Percentiles rank a stretch among this genome's conserved stretches.
phyloP scores from a whole-genome alignment of 2,329 filamentous ascomycete genomes.

The Hymenoscyphus linearis region DNA sequence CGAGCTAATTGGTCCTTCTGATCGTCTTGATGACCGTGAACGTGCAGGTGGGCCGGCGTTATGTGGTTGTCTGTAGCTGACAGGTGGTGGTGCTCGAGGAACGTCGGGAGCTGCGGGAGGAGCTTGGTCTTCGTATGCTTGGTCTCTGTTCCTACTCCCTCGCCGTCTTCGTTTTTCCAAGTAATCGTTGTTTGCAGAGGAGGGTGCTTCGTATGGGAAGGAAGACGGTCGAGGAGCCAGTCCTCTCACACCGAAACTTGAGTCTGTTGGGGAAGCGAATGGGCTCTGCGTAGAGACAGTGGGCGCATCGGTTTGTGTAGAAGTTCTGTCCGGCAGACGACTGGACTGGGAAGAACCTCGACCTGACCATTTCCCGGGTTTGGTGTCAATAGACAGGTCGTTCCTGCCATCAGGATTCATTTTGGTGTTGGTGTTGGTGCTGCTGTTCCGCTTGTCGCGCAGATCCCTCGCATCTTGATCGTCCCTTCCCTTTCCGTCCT shows the following conservation, averaged over 20 bases:
- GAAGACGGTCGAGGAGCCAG: constrained; percentile 57
- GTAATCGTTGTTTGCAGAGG: constrained; percentile 36
- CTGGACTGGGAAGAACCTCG: constrained; percentile 35
- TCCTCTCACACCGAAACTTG: constrained; percentile 46
- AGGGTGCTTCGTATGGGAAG: constrained; percentile 41
- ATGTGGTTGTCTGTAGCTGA: constrained; percentile 50
- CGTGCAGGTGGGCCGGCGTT: constrained; percentile 30
- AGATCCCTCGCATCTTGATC: constrained; percentile 2
- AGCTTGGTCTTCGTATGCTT: constrained; percentile 33
- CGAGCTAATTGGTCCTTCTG: constrained; percentile 24
- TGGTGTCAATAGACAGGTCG: constrained; percentile 23
- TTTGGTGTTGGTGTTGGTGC: neutral
- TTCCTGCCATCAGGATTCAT: constrained; percentile 13
- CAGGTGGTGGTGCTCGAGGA: constrained; percentile 50
- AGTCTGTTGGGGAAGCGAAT: constrained; percentile 48
- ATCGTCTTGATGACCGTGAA: constrained; percentile 28
- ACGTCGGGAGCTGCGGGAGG: constrained; percentile 55
- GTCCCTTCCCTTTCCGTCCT: constrained; percentile 16
- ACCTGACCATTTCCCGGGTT: constrained; percentile 13
- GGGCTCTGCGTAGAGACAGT: constrained; percentile 56
- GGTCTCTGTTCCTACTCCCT: constrained; percentile 39
- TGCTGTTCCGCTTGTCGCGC: neutral
- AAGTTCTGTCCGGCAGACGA: constrained; percentile 34
- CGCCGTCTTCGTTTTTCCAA: constrained; percentile 40
- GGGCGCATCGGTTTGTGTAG: constrained; percentile 51